These are phyloP conservation scores for Primulina eburnea DNA, from an alignment of 257 asterid species.

Conservation along the genomic window DNA sequence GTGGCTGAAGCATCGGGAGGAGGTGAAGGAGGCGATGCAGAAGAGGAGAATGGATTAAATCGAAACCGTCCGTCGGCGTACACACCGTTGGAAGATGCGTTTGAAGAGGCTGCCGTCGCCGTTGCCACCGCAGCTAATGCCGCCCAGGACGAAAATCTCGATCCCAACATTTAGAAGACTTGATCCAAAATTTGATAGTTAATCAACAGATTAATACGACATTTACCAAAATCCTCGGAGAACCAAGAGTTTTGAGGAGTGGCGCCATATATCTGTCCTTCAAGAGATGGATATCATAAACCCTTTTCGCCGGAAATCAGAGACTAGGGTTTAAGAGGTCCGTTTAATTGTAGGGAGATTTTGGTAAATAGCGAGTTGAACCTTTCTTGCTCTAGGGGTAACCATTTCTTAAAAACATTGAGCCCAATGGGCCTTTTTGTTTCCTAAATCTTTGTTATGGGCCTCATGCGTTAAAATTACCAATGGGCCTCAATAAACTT, in stretches of 20 bases:
- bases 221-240: neutral
- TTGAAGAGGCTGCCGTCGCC: constrained; percentile 38
- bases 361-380: neutral
- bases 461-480: neutral
- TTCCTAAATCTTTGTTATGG: too few relatives aligned
- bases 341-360: neutral
- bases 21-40: constrained; percentile 35
- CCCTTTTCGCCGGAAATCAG: neutral
- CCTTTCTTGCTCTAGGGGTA: neutral
- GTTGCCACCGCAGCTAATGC: constrained; percentile 43
- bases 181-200: neutral
- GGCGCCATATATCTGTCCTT: neutral
- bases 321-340: constrained; percentile 20
- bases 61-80: constrained; percentile 52
- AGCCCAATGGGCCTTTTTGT: too few relatives aligned
- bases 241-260: neutral
- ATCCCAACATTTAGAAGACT: constrained; percentile 35
- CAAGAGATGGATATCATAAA: neutral
- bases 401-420: too few relatives aligned
- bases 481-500: too few relatives aligned
- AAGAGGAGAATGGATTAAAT: constrained; percentile 52
- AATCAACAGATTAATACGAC: neutral
- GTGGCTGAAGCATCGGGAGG: constrained; percentile 30
- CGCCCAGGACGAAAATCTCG: constrained; percentile 48
- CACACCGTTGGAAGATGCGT: constrained; percentile 33